These are phyloP conservation scores for Lentinula sp. DNA, from an alignment of 768 basidiomycete species.

Conservation along the genomic window DNA sequence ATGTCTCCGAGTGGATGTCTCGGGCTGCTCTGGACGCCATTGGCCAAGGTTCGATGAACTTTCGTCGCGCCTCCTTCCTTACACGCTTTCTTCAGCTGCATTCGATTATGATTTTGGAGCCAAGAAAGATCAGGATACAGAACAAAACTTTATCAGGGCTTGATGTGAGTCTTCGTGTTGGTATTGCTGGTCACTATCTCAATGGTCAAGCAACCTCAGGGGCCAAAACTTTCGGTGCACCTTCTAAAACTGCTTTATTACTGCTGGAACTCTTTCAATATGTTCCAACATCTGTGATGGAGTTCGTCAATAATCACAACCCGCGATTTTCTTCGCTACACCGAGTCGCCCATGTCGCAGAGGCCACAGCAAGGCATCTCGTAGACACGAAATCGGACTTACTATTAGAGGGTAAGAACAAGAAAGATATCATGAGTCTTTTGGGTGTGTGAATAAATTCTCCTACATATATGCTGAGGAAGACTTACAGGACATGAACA, in stretches of 20 bases:
- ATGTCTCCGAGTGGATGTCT: constrained; percentile 21
- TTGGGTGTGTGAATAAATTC: constrained; percentile 17
- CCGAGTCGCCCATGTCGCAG: background rate
- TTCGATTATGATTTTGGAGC: constrained; percentile 40
- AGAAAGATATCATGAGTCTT: constrained; percentile 28
- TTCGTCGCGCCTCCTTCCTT: constrained; percentile 6
- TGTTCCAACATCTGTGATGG: constrained; percentile 17
- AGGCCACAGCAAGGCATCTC: constrained; percentile 4
- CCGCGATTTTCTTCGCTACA: background rate
- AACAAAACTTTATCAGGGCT: constrained; percentile 25
- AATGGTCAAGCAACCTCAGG: too few relatives aligned
- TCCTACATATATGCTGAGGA: background rate
- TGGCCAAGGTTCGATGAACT: constrained; percentile 23
- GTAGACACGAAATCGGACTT: background rate
- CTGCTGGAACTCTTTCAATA: background rate
- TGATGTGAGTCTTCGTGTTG: constrained; percentile 23
- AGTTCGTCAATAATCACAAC: constrained; percentile 10
- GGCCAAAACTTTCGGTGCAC: constrained; percentile 18
- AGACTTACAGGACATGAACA: background rate
- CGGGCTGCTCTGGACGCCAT: constrained; percentile 32
- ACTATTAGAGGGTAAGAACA: constrained; percentile 3
- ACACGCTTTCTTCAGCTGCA: constrained; percentile 9
- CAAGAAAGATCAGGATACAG: constrained; percentile 28
- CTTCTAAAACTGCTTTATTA: background rate
- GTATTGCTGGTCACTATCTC: too few relatives aligned